Base-by-base conservation (phyloP, 2,329 filamentous ascomycete genomes). In the Aspergillus sergii region DNA sequence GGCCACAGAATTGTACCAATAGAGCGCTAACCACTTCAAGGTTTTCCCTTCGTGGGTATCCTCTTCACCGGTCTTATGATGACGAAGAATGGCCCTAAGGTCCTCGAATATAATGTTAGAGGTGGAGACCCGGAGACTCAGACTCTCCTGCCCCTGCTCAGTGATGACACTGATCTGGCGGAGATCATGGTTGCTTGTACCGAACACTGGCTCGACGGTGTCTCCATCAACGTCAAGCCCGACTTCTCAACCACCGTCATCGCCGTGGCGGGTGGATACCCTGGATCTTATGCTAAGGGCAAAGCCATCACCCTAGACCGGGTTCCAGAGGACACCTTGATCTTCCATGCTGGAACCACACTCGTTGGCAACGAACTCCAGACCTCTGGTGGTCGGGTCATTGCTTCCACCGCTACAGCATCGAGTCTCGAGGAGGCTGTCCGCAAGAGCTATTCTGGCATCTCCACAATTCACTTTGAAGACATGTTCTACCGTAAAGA, bases 51-150 rank as follows among this genome's bases (percentile, higher is more conserved):
- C 53, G 78, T 80, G 34, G 79, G 79, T 70, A 80, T 81, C 62
- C 73, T 81, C 36, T 81, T 81, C 67, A 81, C 79, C 1, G 95
- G 94, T n/a, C 82, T 97, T 46, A 97, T 97, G 93, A 91, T 97
- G 81, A 95, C 93, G 28, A 87, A 88, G 70, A 78, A 84, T 54
- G 94, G 94, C 0, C 89, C 93, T 50, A 93, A 92, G 78, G 89
- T 93, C 10, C 85, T 97, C 59, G 93, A 97, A 79, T 97, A 97
- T 83, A 97, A 97, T 72, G 93, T 96, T 57, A 89, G 94, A 62
- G 96, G 96, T 73, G 94, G 94, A 55, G 93, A 97, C 74, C 94
- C 94, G 2, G 94, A 97, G 79, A 95, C 92, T 0, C 93, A 97
- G 80, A 95, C 91, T 3, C 84, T 97, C 23, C 83, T 97, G 12